Conservation (phyloP, 2,329 filamentous ascomycete genomes). For the Trichophyton equinum region DNA sequence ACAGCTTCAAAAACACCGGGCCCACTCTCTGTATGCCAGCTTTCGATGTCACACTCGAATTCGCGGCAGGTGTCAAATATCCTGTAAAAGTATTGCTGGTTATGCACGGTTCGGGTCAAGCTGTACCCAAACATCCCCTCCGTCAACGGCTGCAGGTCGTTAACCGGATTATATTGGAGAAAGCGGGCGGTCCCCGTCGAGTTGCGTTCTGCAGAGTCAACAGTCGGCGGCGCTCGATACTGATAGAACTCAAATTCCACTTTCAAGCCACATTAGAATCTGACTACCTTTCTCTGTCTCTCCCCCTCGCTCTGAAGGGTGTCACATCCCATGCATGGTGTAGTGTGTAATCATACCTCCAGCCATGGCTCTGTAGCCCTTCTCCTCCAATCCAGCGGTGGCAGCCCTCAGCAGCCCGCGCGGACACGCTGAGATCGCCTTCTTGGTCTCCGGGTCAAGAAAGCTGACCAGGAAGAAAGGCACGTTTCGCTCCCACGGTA, state of each 20-base stretch:
- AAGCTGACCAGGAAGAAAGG: conserved; percentile 80
- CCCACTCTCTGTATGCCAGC: conserved; percentile 91
- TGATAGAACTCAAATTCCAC: conserved; percentile 95
- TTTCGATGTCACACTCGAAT: conserved; percentile 74
- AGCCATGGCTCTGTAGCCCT: conserved; percentile 74
- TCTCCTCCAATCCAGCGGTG: conserved; percentile 52
- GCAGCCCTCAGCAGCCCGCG: conserved; percentile 59
- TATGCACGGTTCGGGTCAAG: conserved; percentile 72
- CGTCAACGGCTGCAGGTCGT: conserved; percentile 64
- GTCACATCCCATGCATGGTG: not conserved
- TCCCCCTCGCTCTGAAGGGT: not conserved
- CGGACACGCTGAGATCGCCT: conserved; percentile 65
- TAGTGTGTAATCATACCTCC: conserved; percentile 51
- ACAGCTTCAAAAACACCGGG: conserved; percentile 91
- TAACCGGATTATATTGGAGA: conserved; percentile 58
- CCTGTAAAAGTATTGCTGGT: conserved; percentile 84
- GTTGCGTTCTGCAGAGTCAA: conserved; percentile 42
- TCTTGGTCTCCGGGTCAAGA: conserved; percentile 61
- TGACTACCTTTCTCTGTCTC: not conserved
- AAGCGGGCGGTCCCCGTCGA: conserved; percentile 61
- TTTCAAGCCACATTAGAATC: conserved; percentile 26
- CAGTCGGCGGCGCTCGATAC: conserved; percentile 54
- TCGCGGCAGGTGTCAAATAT: conserved; percentile 67
- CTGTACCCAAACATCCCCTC: conserved; percentile 97
- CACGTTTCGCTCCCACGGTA: conserved; percentile 81